Evolutionary conservation across 208 protist species (phyloP), one percentile per base, ranked within the genome.

Genomic region (Acanthamoeba healyi): DNA sequence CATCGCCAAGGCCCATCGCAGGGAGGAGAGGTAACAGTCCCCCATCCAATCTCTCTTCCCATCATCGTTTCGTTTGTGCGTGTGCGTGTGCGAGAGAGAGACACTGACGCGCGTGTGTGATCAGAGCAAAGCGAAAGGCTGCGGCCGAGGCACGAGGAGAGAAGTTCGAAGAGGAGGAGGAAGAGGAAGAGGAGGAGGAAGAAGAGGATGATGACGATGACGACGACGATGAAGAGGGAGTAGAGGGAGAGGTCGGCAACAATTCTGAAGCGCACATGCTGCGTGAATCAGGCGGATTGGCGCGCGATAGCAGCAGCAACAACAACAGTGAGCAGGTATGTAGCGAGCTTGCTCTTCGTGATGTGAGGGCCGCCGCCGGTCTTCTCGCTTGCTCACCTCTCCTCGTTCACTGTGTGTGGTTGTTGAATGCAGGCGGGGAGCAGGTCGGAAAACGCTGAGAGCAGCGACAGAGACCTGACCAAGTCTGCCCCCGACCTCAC

Each of bases 161-260:
- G 26, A 81, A 49, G 15, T 49, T 26, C 29, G 61, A 70, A 17
- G 61, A 70, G 29, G 61, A 67, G n/a, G 58, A 65, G 17, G 61
- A 70, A 2, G 65, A 74, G 24, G 70, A 81, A 0, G 70, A 81
- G 9, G 70, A 81, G 15, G 70, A 81, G 38, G 70, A 81, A n/a
- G 70, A 81, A 0, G 70, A 81, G 6, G 70, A 81, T 2, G 70
- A 81, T 0, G 70, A 81, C 22, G 70, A 81, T 49, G 70, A 81
- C 19, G 70, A 81, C 38, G 67, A 81, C 15, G 70, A 81, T 12
- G 70, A 81, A n/a, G 70, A 81, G 29, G 70, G 15, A 22, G 70
- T 17, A n/a, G n/a, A n/a, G n/a, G n/a, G n/a, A n/a, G n/a, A n/a
- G n/a, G n/a, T n/a, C n/a, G n/a, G n/a, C 61, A 70, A 34, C 61